phyloP scores from a whole-genome alignment of 2,329 filamentous ascomycete species.

The Venturia asperata region DNA sequence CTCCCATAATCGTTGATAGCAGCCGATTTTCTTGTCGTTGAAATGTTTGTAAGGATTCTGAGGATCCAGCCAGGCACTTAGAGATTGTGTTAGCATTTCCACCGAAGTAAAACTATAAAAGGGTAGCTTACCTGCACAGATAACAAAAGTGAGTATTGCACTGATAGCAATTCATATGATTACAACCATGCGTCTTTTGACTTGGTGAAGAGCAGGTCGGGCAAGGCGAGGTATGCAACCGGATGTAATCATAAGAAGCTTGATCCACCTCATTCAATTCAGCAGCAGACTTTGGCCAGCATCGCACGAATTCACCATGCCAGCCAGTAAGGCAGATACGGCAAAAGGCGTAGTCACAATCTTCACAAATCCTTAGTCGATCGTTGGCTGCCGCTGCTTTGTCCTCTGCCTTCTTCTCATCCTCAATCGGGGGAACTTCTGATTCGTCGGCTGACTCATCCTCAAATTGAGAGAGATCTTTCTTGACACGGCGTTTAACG shows the following conservation, averaged over 20 bases:
- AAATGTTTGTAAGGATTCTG: slow-evolving; percentile 84
- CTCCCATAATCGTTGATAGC: slow-evolving; percentile 86
- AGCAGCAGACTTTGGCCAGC: slow-evolving; percentile 55
- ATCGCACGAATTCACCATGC: slow-evolving; percentile 83
- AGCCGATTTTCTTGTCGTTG: slow-evolving; percentile 60
- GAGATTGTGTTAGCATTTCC: slow-evolving; percentile 45
- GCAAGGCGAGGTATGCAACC: slow-evolving; percentile 74
- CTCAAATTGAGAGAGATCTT: slow-evolving; percentile 2
- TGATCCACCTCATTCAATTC: slow-evolving; percentile 80
- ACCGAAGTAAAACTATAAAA: slow-evolving; percentile 68
- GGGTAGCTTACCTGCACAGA: slow-evolving; percentile 36
- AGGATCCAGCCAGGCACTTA: slow-evolving; percentile 67
- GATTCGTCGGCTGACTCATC: slow-evolving; percentile 9
- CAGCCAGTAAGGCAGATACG: slow-evolving; percentile 67
- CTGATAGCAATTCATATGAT: slow-evolving; percentile 90
- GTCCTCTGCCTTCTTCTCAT: slow-evolving; percentile 20
- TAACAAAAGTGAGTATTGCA: slow-evolving; percentile 95
- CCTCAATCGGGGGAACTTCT: not conserved
- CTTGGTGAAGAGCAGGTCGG: slow-evolving; percentile 78
- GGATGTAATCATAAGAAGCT: slow-evolving; percentile 77
- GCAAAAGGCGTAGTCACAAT: slow-evolving; percentile 88
- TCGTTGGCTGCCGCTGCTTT: slow-evolving; percentile 38
- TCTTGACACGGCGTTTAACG: slow-evolving; percentile 43
- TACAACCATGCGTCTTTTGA: slow-evolving; percentile 90
- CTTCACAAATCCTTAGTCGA: slow-evolving; percentile 75